Evolutionary conservation across 345 rosid species (phyloP).

Genomic region (Salix exigua): DNA sequence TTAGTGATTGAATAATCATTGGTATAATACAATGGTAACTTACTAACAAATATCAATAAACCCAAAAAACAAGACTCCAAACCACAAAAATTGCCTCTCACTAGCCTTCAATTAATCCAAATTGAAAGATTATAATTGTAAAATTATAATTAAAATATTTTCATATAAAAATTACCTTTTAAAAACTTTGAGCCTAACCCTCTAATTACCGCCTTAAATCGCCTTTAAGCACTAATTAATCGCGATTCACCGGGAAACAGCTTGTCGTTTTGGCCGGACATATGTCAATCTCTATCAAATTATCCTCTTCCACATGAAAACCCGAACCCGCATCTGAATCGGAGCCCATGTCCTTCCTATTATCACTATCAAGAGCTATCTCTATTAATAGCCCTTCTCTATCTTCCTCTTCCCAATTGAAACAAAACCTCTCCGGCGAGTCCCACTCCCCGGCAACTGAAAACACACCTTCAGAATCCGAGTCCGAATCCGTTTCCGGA

Average conservation of each 20-base stretch:
- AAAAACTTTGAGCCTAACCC: neutral
- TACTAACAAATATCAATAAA: constrained; percentile 5
- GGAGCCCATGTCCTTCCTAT: constrained; percentile 31
- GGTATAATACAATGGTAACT: constrained; percentile 12
- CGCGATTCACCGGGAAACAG: constrained; percentile 3
- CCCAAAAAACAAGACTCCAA: neutral
- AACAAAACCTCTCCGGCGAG: constrained; percentile 32
- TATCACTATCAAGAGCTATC: constrained; percentile 41
- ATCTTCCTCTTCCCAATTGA: constrained; percentile 56
- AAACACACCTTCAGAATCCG: constrained; percentile 35
- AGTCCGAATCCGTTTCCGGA: constrained; percentile 58
- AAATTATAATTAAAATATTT: no score
- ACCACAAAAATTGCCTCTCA: neutral
- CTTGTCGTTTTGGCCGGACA: constrained; percentile 24
- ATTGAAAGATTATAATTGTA: neutral
- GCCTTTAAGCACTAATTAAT: neutral
- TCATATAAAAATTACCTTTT: no score
- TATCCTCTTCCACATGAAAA: constrained; percentile 61
- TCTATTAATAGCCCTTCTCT: constrained; percentile 62
- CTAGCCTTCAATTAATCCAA: neutral
- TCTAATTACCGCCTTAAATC: neutral
- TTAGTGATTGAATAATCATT: constrained; percentile 19
- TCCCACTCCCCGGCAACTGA: constrained; percentile 34
- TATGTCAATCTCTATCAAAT: constrained; percentile 64
- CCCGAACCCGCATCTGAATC: neutral